Evolutionary conservation across 2,329 filamentous ascomycete genomes (phyloP).

Genomic region (Penicillium sp.): DNA sequence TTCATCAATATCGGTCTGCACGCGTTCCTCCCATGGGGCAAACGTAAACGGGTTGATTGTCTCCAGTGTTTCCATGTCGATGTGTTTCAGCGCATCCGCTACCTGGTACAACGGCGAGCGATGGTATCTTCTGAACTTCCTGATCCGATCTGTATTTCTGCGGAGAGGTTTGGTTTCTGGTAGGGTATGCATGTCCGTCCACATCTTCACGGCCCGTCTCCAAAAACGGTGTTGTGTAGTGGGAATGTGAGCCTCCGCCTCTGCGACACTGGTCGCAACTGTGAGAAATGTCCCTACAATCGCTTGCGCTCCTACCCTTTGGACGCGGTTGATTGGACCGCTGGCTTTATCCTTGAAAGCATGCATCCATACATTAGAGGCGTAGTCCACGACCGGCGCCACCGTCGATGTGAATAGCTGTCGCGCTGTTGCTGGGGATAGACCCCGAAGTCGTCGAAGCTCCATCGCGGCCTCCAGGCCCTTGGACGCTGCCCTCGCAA

Average conservation of each 20-base stretch:
- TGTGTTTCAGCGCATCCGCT: no score
- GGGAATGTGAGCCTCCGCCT: conserved; percentile 26
- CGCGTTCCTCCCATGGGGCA: no score
- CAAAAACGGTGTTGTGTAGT: conserved; percentile 18
- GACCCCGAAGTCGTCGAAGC: conserved; percentile 13
- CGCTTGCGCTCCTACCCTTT: conserved; percentile 26
- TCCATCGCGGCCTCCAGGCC: conserved; percentile 22
- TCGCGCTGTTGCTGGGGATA: conserved; percentile 20
- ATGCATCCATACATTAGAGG: conserved; percentile 23
- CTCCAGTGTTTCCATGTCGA: conserved; percentile 15
- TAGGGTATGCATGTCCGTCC: no score
- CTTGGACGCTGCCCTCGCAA: conserved; percentile 24
- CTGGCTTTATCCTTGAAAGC: conserved; percentile 17
- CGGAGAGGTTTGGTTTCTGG: no score
- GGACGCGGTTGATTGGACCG: conserved; percentile 23
- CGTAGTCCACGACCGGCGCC: conserved; percentile 28
- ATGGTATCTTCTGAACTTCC: no score
- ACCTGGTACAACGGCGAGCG: no score
- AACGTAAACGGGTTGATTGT: no score
- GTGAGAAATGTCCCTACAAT: conserved; percentile 12
- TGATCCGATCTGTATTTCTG: no score
- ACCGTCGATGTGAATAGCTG: conserved; percentile 25
- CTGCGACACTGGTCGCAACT: conserved; percentile 23
- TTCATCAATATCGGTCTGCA: no score
- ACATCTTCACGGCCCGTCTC: no score